Base-by-base conservation (phyloP, 176 grass and related monocot genomes). In the Oryza meridionalis region DNA sequence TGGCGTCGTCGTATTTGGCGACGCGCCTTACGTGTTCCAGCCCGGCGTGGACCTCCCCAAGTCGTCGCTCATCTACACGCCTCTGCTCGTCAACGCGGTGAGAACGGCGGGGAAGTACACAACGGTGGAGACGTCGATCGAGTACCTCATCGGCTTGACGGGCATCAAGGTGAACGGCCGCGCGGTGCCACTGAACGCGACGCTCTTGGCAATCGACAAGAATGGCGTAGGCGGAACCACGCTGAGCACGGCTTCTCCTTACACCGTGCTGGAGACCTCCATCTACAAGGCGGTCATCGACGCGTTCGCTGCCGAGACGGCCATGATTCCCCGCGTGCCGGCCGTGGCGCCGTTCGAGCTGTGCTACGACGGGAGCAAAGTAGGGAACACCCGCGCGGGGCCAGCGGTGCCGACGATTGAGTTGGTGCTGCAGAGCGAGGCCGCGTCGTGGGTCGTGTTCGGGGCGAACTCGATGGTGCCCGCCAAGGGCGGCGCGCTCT, bases 381-480 rank as follows among this genome's bases (percentile, higher is more conserved):
- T 88, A 11, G 59, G 46, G 68, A 75, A 38, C 69, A 91, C 89
- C 5, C 63, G 74, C 11, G 70, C 76, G 0, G 89, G 89, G 15
- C 89, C 89, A 14, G 80, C 35, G 11, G 89, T 91, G 63, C 89
- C 89, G 17, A n/a, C 42, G 8, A 81, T 91, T 2, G 68, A 88
- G 64, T 51, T 87, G 47, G 85, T 91, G 44, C 38, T 91, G 29
- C 81, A 87, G 76, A 72, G 55, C 25, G 63, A 66, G 69, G 64
- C 35, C 38, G 53, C 47, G 15, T 42, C 13, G 27, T 91, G 89
- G 89, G 33, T 29, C 12, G 76, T 91, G 21, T 85, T 66, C 4
- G 89, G 85, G n/a, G 70, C 76, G 6, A 87, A 91, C 70, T 84
- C 89, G 19, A 91, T 91, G 89, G 80, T 88, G 76, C 10, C 5